Evolutionary conservation across 2,329 filamentous ascomycete genomes (phyloP).

Genomic region (Rhynchosporium secalis): DNA sequence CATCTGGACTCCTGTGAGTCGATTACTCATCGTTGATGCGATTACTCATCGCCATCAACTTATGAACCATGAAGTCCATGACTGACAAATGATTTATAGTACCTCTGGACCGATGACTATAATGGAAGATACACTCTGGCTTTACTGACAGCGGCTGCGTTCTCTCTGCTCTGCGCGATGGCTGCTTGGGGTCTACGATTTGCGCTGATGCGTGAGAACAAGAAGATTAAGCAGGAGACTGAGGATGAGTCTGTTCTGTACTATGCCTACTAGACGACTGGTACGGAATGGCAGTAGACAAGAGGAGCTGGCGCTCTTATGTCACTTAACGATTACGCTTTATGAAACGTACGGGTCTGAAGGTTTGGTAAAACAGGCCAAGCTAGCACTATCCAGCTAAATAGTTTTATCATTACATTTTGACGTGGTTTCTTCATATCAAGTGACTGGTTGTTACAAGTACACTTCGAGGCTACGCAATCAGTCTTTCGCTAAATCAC

Average conservation of each 20-base stretch:
- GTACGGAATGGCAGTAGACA: background rate
- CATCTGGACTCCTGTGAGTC: constrained; percentile 40
- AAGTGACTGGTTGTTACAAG: no score
- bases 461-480: no score
- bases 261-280: constrained; percentile 11
- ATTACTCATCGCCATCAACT: background rate
- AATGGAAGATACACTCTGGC: constrained; percentile 20
- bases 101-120: constrained; percentile 42
- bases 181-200: constrained; percentile 39
- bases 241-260: constrained; percentile 13
- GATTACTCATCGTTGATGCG: no score
- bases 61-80: background rate
- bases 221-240: constrained; percentile 13
- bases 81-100: constrained; percentile 19
- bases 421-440: background rate
- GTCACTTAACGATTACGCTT: background rate
- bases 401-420: background rate
- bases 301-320: background rate
- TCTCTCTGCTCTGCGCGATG: constrained; percentile 20
- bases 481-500: no score
- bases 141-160: constrained; percentile 5
- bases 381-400: background rate
- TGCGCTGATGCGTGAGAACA: constrained; percentile 12
- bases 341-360: background rate
- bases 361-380: background rate